A percentile compares a stretch with the other conserved stretches of the same genome.
Evolutionary conservation across 2,329 filamentous ascomycete genomes (phyloP).

Genomic region (Chrysoporthe deuterocubensis): DNA sequence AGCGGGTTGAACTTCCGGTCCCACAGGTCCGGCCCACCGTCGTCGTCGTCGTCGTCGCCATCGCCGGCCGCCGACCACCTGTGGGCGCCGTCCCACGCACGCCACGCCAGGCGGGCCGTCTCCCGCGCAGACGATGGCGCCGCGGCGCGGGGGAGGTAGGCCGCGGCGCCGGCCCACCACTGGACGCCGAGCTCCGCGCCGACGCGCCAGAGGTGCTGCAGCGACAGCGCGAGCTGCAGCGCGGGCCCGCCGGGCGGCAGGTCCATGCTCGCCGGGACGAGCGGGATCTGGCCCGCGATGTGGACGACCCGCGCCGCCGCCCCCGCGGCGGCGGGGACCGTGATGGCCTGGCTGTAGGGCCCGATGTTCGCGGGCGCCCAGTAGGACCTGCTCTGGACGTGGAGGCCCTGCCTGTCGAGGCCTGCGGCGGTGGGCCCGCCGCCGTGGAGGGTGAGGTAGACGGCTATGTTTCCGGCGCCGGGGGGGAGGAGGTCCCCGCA

Average conservation of each 20-base stretch:
- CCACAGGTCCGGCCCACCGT: conserved; percentile 68
- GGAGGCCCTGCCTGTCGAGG: conserved; percentile 64
- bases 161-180: conserved; percentile 77
- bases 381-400: conserved; percentile 92
- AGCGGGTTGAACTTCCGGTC: conserved; percentile 62
- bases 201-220: conserved; percentile 91
- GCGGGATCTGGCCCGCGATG: conserved; percentile 89
- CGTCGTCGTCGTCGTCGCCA: conserved; percentile 49
- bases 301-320: conserved; percentile 52
- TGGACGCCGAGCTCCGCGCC: conserved; percentile 71
- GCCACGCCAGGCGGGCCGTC: conserved; percentile 48
- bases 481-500: conserved; percentile 69
- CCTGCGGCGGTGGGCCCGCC: neutral
- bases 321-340: conserved; percentile 43
- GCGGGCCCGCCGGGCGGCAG: conserved; percentile 54
- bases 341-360: conserved; percentile 89
- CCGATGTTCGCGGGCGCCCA: conserved; percentile 99
- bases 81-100: conserved; percentile 55
- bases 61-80: conserved; percentile 31
- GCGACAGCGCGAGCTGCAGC: conserved; percentile 69
- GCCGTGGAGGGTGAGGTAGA: conserved; percentile 54
- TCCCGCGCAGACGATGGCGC: conserved; percentile 26
- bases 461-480: conserved; percentile 59
- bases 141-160: conserved; percentile 64
- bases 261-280: conserved; percentile 79